Conservation (phyloP, 2,329 filamentous ascomycete species). For the Ustulina deusta region DNA sequence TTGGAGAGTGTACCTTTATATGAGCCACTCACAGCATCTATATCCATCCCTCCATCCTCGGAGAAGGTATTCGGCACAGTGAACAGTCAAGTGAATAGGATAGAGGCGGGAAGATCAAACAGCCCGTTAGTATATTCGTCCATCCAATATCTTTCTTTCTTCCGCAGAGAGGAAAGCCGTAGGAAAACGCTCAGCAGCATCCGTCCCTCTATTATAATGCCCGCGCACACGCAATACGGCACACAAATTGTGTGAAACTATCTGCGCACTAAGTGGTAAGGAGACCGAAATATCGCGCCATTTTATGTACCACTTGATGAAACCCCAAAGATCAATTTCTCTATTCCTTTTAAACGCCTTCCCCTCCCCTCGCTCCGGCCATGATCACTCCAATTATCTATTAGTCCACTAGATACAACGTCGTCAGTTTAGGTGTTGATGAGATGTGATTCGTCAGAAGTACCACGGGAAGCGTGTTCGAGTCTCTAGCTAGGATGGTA, state of each 20-base stretch:
- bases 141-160: neutral
- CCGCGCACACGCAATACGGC: neutral
- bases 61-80: neutral
- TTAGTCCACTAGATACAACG: constrained; percentile 27
- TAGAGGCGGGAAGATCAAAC: neutral
- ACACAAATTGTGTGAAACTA: neutral
- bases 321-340: neutral
- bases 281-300: neutral
- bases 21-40: neutral
- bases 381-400: constrained; percentile 31
- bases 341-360: constrained; percentile 31
- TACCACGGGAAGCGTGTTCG: neutral
- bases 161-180: neutral
- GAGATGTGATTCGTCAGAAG: neutral
- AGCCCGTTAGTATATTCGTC: neutral
- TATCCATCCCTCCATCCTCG: neutral
- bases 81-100: neutral
- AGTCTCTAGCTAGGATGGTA: neutral
- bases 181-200: neutral
- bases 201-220: neutral
- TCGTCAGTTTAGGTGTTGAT: constrained; percentile 1
- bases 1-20: neutral
- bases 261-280: neutral
- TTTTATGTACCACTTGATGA: constrained; percentile 20
- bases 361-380: neutral